Base-by-base conservation (phyloP, 2,329 filamentous ascomycete species). In the Fusarium mundagurra region DNA sequence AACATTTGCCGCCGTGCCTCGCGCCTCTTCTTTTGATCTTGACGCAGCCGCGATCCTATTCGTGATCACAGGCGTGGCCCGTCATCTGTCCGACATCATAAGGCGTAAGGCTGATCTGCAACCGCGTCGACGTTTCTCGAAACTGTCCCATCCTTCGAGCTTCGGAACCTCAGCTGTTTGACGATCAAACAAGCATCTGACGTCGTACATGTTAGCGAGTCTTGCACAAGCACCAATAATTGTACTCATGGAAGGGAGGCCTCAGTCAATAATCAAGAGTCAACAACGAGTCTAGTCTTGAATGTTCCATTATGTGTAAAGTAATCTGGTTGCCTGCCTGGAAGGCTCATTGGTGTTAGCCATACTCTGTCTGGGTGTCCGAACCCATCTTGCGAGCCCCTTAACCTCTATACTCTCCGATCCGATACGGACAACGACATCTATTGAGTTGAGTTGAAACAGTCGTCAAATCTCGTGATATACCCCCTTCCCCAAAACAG, bases 231-330 rank as follows among this genome's bases (percentile, higher is more conserved):
- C 45, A 53, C 54, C 60, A 71, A 65, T 68, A 34, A 27, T 54
- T 64, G 44, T 60, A 22, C 33, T 47, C 48, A 39, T 65, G 24
- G 13, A 45, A 63, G 33, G 76, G 76, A 78, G 76, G 76, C 74
- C 76, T 78, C 76, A 74, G 58, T 50, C 59, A 68, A 45, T 41
- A 50, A 38, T 60, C 48, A 44, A 45, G 27, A 45, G n/a, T 48
- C 54, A 45, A 51, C 55, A 36, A 38, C 34, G 55, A 44, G 36
- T 39, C 48, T 57, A 55, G 66, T 71, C 69, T 72, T 55, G 65
- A 69, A 69, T 69, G 64, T 73, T 76, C 62, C 76, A 76, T 76
- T 73, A 69, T 65, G 62, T 71, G 69, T 70, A 78, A 63, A 57
- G 64, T 58, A 74, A 67, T 73, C 61, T 71, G 57, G 69, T 64